Conservation (phyloP, 2,329 filamentous ascomycete genomes). For the Fusarium verticillioides region DNA sequence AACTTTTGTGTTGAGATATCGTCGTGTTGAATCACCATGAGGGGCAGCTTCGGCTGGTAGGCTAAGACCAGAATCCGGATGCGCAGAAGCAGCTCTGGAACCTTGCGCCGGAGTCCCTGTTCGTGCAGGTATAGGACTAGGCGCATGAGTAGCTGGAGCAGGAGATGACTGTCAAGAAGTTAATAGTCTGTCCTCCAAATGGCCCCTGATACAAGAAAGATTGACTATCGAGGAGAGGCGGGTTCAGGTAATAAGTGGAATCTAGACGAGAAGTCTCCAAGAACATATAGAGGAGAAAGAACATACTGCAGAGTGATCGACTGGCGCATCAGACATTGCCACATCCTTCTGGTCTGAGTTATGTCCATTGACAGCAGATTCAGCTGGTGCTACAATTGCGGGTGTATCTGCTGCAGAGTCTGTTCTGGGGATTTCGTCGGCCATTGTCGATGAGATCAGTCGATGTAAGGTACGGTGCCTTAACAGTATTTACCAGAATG, state of each 20-base stretch:
- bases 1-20: conserved; percentile 78
- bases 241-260: not conserved
- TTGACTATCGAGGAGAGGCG: not conserved
- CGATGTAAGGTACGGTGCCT: not conserved
- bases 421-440: conserved; percentile 43
- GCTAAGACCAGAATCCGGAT: conserved; percentile 63
- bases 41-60: conserved; percentile 69
- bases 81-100: conserved; percentile 67
- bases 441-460: conserved; percentile 40
- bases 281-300: not conserved
- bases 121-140: conserved; percentile 57
- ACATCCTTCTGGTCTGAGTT: conserved; percentile 51
- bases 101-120: conserved; percentile 62
- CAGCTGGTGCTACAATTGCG: conserved; percentile 35
- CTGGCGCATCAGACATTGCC: conserved; percentile 56
- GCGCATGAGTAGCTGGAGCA: conserved; percentile 49
- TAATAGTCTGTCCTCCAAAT: conserved; percentile 2
- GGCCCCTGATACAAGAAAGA: conserved; percentile 2
- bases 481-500: not conserved
- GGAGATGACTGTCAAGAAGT: conserved; percentile 51
- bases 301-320: conserved; percentile 55
- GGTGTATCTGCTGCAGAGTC: conserved; percentile 36
- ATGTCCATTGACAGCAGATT: conserved; percentile 36
- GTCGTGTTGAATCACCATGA: conserved; percentile 75
- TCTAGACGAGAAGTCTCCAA: too few species aligned